Base-by-base conservation (phyloP, 2,329 filamentous ascomycete genomes). In the Aspergillus flavus region DNA sequence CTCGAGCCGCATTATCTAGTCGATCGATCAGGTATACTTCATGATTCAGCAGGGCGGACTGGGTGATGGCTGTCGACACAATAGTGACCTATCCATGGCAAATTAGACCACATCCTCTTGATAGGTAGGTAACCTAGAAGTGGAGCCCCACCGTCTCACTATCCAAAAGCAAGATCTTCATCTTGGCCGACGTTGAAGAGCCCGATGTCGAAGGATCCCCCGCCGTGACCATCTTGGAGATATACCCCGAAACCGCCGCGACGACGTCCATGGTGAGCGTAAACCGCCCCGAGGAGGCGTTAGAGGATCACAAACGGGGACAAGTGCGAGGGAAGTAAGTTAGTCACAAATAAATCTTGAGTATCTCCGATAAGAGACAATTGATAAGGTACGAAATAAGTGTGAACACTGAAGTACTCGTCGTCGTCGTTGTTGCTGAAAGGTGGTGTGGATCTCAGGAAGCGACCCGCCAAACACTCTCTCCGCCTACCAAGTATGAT, bases 11-110 rank as follows among this genome's bases (percentile, higher is more conserved):
- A 71, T 97, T 98, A 76, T 98, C 95, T 62, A 99, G 83, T 64
- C 95, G 93, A 79, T 99, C 95, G 73, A 96, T 97, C 65, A 99
- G 91, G 80, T 97, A 99, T 70, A 99, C 92, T 81, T 98, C 94
- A 81, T 99, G 93, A 75, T 92, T 97, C 66, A 99, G 88, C 23
- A 99, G 87, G 45, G 93, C 89, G 32, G 95, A 99, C 78, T 99
- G 96, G 1, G 95, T 98, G 65, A 94, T 94, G 60, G 95, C 94
- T 6, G 94, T 96, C 11, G 96, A 99, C 23, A 97, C 89, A 69
- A 98, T 96, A 19, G 92, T 88, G 26, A 98, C 90, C 87, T 88
- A 69, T 23, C 12, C 39, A 34, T 30, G 48, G 34, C 30, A 48
- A 61, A 76, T 73, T 77, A 53, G 52, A 48, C 46, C 41, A 59